phyloP scores from a whole-genome alignment of 2,329 filamentous ascomycete species.

The Colletotrichum liriopes region DNA sequence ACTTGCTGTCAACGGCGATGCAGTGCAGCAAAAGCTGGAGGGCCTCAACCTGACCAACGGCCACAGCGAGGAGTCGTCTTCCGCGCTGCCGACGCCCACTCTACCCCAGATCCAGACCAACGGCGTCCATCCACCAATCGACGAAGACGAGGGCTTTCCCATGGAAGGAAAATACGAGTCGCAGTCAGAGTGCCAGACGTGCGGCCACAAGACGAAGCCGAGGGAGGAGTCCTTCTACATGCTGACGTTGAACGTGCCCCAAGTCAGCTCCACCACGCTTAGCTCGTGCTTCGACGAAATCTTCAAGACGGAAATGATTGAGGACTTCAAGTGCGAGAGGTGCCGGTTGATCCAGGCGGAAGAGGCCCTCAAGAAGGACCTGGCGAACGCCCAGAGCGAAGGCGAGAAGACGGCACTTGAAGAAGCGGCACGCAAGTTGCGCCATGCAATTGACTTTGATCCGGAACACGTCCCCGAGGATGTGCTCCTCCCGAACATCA shows the following conservation, averaged over 20 bases:
- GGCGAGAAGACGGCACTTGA: constrained; percentile 72
- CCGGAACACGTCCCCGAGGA: constrained; percentile 84
- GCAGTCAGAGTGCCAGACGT: constrained; percentile 94
- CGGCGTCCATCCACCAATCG: constrained; percentile 28
- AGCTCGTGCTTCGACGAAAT: constrained; percentile 93
- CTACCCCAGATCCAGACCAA: constrained; percentile 40
- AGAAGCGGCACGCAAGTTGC: constrained; percentile 64
- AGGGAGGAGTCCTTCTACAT: constrained; percentile 91
- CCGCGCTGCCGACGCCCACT: constrained; percentile 38
- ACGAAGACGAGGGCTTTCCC: constrained; percentile 76
- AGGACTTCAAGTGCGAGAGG: constrained; percentile 96
- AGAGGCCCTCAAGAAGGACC: constrained; percentile 72
- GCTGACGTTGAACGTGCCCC: constrained; percentile 91
- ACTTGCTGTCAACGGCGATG: constrained; percentile 44
- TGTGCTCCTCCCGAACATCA: constrained; percentile 81
- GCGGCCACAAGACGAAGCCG: constrained; percentile 89
- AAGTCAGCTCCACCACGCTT: constrained; percentile 84
- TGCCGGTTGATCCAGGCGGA: constrained; percentile 89
- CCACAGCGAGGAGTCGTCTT: constrained; percentile 29
- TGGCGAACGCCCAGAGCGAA: constrained; percentile 68
- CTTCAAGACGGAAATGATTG: constrained; percentile 95
- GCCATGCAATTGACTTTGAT: constrained; percentile 80
- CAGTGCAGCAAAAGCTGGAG: constrained; percentile 51
- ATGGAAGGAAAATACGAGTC: constrained; percentile 94
- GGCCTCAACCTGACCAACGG: constrained; percentile 45